These are phyloP conservation scores for Boletus speciosus DNA, from an alignment of 768 basidiomycete species.

Conservation along the genomic window DNA sequence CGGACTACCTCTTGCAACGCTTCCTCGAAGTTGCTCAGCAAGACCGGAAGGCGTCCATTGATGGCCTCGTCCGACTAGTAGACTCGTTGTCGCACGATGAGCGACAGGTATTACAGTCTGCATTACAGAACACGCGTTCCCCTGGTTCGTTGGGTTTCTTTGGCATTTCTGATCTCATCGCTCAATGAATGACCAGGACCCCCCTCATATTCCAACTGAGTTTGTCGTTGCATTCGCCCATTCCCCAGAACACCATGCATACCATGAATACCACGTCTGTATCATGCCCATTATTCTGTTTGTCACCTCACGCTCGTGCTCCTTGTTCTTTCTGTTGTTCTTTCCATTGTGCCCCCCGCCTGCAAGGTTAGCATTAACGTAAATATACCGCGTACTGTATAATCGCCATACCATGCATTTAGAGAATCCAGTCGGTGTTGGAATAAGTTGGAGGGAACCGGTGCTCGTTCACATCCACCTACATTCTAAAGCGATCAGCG, in stretches of 20 bases:
- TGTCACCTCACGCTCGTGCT: not conserved
- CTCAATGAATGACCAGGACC: slow-evolving; percentile 31
- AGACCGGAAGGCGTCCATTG: slow-evolving; percentile 73
- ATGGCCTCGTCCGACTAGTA: slow-evolving; percentile 69
- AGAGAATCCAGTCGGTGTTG: not conserved
- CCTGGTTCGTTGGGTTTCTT: slow-evolving; percentile 45
- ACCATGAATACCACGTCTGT: slow-evolving; percentile 5
- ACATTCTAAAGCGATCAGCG: no score
- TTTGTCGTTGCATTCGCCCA: not conserved
- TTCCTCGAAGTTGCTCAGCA: slow-evolving; percentile 67
- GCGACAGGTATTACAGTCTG: slow-evolving; percentile 53
- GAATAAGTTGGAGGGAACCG: not conserved
- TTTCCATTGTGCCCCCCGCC: not conserved
- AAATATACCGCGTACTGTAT: slow-evolving; percentile 21
- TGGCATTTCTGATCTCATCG: not conserved
- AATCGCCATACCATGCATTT: slow-evolving; percentile 13
- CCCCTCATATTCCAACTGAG: slow-evolving; percentile 37
- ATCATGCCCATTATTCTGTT: not conserved
- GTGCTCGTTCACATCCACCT: not conserved
- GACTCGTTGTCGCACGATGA: slow-evolving; percentile 74
- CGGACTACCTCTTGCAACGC: slow-evolving; percentile 63
- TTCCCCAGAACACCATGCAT: slow-evolving; percentile 4
- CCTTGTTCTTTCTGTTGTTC: slow-evolving; percentile 4
- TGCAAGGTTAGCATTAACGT: slow-evolving; percentile 12
- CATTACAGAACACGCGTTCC: slow-evolving; percentile 59